These are phyloP conservation scores for Candida alai DNA, from an alignment of 805 yeast genomes.

Conservation along the genomic window DNA sequence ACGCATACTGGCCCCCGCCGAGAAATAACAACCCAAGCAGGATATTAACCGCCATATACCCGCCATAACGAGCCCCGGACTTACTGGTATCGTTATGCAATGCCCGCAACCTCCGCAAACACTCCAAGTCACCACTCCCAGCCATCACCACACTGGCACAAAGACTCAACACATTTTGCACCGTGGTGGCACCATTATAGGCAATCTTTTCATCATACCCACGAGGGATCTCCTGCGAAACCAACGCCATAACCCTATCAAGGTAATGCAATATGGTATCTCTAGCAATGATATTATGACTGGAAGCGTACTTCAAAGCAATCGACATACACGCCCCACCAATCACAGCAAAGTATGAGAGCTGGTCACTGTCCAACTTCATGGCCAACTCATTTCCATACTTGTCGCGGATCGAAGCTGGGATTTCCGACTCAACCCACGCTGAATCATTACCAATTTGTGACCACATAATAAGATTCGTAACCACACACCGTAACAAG, in stretches of 20 bases:
- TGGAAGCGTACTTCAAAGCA: conserved; percentile 74
- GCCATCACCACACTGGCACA: conserved; percentile 77
- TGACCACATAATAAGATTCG: conserved; percentile 71
- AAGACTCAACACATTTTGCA: conserved; percentile 58
- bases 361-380: conserved; percentile 54
- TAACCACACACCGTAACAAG: conserved; percentile 59
- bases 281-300: conserved; percentile 51
- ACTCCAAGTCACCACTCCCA: conserved; percentile 84
- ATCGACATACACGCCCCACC: conserved; percentile 75
- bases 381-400: conserved; percentile 16
- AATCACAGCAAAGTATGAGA: conserved; percentile 59
- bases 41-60: conserved; percentile 72
- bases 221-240: conserved; percentile 6
- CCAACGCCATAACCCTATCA: conserved; percentile 44
- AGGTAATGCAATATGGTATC: conserved; percentile 51
- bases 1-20: conserved; percentile 90
- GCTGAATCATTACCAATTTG: conserved; percentile 41
- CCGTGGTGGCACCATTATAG: conserved; percentile 46
- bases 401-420: conserved; percentile 36
- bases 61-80: conserved; percentile 56
- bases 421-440: conserved; percentile 62
- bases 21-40: conserved; percentile 84
- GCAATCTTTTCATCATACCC: conserved; percentile 60
- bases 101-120: conserved; percentile 66
- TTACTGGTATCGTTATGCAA: conserved; percentile 55